Evolutionary conservation across 345 rosid species (phyloP).

Genomic region (Cardamine resedifolia): DNA sequence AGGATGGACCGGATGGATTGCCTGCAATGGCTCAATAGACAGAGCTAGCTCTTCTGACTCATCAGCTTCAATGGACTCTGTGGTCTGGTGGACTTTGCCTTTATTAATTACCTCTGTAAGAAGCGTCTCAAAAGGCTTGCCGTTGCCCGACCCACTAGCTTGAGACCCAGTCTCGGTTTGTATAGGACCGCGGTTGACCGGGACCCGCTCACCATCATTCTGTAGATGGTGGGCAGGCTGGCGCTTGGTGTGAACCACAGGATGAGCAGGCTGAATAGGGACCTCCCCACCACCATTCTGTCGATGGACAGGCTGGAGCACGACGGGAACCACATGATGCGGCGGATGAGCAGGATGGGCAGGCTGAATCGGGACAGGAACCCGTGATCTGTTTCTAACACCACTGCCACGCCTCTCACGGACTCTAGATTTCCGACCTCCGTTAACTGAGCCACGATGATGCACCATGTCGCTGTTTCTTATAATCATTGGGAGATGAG

Average conservation of each 20-base stretch:
- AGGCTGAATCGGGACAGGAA: conserved; percentile 39
- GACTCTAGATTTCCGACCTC: conserved; percentile 36
- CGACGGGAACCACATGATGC: not conserved
- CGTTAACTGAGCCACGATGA: conserved; percentile 38
- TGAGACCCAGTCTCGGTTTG: conserved; percentile 37
- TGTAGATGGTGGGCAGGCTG: conserved; percentile 48
- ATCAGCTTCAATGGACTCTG: conserved; percentile 37
- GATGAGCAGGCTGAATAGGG: not conserved
- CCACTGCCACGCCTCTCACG: conserved; percentile 28
- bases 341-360: conserved; percentile 38
- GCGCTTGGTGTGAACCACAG: conserved; percentile 50
- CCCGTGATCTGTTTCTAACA: conserved; percentile 31
- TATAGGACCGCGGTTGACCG: conserved; percentile 20
- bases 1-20: conserved; percentile 52
- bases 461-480: conserved; percentile 53
- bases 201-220: conserved; percentile 42
- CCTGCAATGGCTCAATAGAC: conserved; percentile 64
- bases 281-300: not conserved
- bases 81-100: conserved; percentile 41
- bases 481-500: conserved; percentile 65
- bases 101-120: conserved; percentile 57
- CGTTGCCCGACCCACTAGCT: conserved; percentile 35
- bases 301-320: not conserved
- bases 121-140: conserved; percentile 60
- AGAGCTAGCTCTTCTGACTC: conserved; percentile 56